phyloP scores from a whole-genome alignment of 345 rosid species.

The Citropsis articulata region DNA sequence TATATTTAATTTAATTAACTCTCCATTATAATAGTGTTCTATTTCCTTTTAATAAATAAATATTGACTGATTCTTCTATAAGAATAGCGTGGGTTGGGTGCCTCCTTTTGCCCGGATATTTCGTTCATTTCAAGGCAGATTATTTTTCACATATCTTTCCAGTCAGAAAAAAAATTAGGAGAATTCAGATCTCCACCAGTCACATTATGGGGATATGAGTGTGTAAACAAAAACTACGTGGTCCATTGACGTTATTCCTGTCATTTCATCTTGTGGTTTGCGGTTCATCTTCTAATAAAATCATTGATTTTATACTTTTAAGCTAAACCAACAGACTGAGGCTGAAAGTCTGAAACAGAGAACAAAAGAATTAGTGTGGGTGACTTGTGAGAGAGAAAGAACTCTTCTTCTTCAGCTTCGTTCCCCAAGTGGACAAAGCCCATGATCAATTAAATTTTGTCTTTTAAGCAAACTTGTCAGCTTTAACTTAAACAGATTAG shows the following conservation, averaged over 20 bases:
- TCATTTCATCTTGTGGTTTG: conserved; percentile 4
- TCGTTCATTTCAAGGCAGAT: conserved; percentile 41
- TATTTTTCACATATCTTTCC: not conserved
- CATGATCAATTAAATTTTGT: not conserved
- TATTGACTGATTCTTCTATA: conserved; percentile 38
- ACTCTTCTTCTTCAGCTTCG: not conserved
- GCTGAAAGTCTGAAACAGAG: not conserved
- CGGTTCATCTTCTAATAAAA: conserved; percentile 15
- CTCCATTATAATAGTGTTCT: not conserved
- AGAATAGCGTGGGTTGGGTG: conserved; percentile 22
- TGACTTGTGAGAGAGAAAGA: not conserved
- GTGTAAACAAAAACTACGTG: conserved; percentile 1
- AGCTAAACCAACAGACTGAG: conserved; percentile 18
- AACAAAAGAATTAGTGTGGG: conserved; percentile 1
- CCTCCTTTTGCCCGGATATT: conserved; percentile 25
- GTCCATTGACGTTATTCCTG: conserved; percentile 14
- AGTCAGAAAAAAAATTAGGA: conserved; percentile 18
- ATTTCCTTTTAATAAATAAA: not conserved
- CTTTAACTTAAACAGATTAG: not conserved
- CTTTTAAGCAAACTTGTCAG: not conserved
- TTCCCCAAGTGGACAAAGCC: not conserved
- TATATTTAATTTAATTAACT: not conserved
- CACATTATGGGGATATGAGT: not conserved
- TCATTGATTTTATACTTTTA: conserved; percentile 31
- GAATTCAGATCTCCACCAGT: conserved; percentile 19